Base-by-base conservation (phyloP, 345 rosid species). In the Populus tremula region DNA sequence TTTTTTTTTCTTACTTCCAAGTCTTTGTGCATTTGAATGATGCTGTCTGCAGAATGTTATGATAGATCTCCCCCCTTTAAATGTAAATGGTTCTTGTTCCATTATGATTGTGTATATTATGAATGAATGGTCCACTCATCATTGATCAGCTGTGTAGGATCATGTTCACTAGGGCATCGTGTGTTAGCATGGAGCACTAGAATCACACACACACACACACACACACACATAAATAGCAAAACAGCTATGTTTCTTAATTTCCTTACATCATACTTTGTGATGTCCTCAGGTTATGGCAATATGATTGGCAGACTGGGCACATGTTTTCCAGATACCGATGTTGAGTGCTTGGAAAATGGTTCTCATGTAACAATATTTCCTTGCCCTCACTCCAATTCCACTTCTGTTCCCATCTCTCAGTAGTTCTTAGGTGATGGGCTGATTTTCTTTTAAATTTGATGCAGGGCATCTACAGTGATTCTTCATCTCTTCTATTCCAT, bases 301-400 rank as follows among this genome's bases (percentile, higher is more conserved):
- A 83, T 85, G 84, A 84, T 79, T 85, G 77, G 82, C 73, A 71
- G 78, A 61, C 85, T 69, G 84, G 82, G 71, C 65, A 62, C 82
- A 33, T 80, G 74, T 75, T 80, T 71, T 75, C 81, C 88, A 45
- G 78, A 73, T 77, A 41, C 59, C 14, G 84, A 82, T 76, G 78
- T 71, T 47, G 84, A 72, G 76, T 82, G 82, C 76, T 63, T 83
- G 78, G 89, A 84, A 76, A 82, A 73, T 54, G 71, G 69, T 69
- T 80, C 81, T 78, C 83, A 79, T 81, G 91, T 91, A 84, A 73
- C 88, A 83, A 79, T 67, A 80, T 77, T 41, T 67, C 77, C 67
- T 43, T 68, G n/a, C 69, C 64, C 72, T 68, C 25, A n/a, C 79
- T 21, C 69, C 54, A 67, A 43, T 63, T 70, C 75, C 76, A 68